Evolutionary conservation across 768 basidiomycete genomes (phyloP), one percentile per base, ranked within the genome.

Genomic region (Tephrocybe sp.): DNA sequence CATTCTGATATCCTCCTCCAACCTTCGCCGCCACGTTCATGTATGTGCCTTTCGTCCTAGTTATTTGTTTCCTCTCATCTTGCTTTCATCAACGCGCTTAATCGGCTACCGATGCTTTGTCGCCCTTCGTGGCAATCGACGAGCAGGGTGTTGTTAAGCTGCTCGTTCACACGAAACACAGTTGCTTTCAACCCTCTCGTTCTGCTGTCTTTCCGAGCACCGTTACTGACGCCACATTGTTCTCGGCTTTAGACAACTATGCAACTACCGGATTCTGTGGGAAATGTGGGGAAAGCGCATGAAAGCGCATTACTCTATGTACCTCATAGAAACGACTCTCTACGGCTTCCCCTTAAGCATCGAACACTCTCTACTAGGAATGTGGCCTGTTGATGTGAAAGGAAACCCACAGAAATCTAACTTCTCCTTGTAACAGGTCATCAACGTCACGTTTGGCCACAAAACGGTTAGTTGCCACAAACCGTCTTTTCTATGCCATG

Each of bases 201-300:
- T 17, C 4, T 12, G 18, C 18, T 15, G 36, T 7, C 18, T 48
- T 34, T 10, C 14, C 14, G 10, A 12, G n/a, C 14, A 33, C 37
- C 9, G 24, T 21, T 15, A 15, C 45, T 55, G 26, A 43, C 17
- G 34, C 49, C 45, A 42, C 54, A 47, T 25, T 50, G 10, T 50
- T 30, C 21, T 15, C 15, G 26, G 6, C 37, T 18, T 20, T 15
- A 25, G 26, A 34, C 20, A 26, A 46, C 14, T 14, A 46, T 46
- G 38, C n/a, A 41, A 18, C n/a, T n/a, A 32, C 38, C 15, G 24
- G 45, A 33, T n/a, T 11, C 30, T 36, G 30, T n/a, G 24, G 32
- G 10, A n/a, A 43, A 14, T 18, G 9, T 4, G 6, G 38, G 20
- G 8, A 21, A 39, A 18, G 28, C 9, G 15, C 26, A 1, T n/a